Percentiles rank a stretch among this genome's conserved stretches.
Evolutionary conservation across 1,139 yeast species (phyloP).

Genomic region (Blastobotrys ciferrii): DNA sequence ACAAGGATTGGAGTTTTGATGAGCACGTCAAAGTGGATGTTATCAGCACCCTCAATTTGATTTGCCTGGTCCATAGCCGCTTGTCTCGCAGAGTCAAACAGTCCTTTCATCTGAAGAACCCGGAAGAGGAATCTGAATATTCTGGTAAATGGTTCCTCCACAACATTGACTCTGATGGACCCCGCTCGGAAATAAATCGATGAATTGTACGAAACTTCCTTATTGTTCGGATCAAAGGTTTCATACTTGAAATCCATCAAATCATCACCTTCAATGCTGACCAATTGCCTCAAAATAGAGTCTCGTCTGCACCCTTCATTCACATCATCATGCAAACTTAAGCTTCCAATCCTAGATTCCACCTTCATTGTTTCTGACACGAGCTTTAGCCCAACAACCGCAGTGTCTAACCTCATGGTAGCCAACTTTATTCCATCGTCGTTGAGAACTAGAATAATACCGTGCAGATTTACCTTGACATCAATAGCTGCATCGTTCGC

Average conservation of each 20-base stretch:
- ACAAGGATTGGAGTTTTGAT: constrained; percentile 80
- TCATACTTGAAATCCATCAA: constrained; percentile 82
- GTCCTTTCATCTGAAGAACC: constrained; percentile 79
- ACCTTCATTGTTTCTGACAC: constrained; percentile 80
- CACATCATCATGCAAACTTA: constrained; percentile 74
- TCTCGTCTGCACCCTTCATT: constrained; percentile 61
- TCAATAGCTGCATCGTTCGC: constrained; percentile 67
- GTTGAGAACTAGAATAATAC: constrained; percentile 71
- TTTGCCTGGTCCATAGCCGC: constrained; percentile 73
- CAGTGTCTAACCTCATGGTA: constrained; percentile 72
- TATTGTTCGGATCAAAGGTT: constrained; percentile 56
- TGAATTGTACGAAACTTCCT: constrained; percentile 51
- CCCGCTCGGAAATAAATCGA: constrained; percentile 68
- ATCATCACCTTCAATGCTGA: constrained; percentile 79
- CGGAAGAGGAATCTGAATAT: constrained; percentile 67
- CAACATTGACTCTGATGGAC: constrained; percentile 68
- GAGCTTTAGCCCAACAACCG: constrained; percentile 61
- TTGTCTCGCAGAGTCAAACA: constrained; percentile 84
- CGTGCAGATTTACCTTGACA: constrained; percentile 65
- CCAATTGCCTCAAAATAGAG: constrained; percentile 60
- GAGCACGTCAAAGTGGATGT: constrained; percentile 67
- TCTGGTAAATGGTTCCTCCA: constrained; percentile 74
- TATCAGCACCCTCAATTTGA: constrained; percentile 59
- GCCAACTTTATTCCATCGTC: constrained; percentile 85
- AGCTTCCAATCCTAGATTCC: constrained; percentile 72